Base-by-base conservation (phyloP, 2,329 filamentous ascomycete species). In the Fusarium lateritium region DNA sequence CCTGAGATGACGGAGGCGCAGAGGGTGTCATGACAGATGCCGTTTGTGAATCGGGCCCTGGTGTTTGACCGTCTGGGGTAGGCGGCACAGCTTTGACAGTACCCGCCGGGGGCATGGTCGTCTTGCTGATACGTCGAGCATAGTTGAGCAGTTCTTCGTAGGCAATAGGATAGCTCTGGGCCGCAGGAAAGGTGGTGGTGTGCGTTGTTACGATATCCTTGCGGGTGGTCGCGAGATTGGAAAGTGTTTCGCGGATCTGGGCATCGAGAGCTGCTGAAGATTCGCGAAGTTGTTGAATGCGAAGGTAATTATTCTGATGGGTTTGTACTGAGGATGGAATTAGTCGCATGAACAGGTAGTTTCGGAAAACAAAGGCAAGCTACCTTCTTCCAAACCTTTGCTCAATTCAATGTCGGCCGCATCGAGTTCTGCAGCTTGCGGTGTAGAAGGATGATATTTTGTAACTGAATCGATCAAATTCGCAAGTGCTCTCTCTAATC, bases 121-220 rank as follows among this genome's bases (percentile, higher is more conserved):
- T 94, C 76, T 90, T 92, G 77, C 90, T 92, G 75, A 97, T 96
- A 68, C 91, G 89, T 43, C 91, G 91, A 22, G 93, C 93, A 77
- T 93, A 96, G 65, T 84, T 86, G 22, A 97, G 88, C 0, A 97
- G 87, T 70, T 94, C 91, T 44, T 89, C 85, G 75, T 94, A 93
- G 5, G 86, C 86, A 50, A 96, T 86, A 11, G 84, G 79, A 70
- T 86, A 84, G 75, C 83, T 85, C 3, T 84, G 80, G 6, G 79
- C 80, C 8, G 83, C 76, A 7, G 87, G 84, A 68, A 88, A 87
- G 22, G 80, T 81, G 7, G 88, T 90, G 2, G 86, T 85, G 4
- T 87, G 85, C 2, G 89, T 89, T 26, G 85, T 83, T 42, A 90
- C 85, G 40, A 96, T 88, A 70, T 94, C 92, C 72, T 88, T 90